phyloP scores from a whole-genome alignment of 352 stramenopile genomes.

The Phytopythium vexans region DNA sequence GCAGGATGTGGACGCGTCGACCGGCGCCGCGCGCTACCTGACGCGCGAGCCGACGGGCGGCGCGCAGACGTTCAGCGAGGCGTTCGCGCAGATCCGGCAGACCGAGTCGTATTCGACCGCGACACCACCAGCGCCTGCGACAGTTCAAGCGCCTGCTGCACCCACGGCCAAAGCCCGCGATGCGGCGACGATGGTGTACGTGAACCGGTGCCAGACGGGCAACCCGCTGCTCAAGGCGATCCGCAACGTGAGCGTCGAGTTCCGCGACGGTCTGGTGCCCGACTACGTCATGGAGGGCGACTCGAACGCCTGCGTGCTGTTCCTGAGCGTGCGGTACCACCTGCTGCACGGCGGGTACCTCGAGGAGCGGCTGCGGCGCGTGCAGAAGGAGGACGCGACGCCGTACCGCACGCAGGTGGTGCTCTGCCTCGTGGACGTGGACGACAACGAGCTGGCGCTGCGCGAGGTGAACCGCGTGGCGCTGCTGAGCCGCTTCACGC shows the following conservation, averaged over 20 bases:
- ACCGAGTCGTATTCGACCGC: constrained; percentile 52
- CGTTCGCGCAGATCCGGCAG: constrained; percentile 54
- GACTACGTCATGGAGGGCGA: constrained; percentile 93
- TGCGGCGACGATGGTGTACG: constrained; percentile 54
- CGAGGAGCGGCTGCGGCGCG: constrained; percentile 86
- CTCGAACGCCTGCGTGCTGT: constrained; percentile 85
- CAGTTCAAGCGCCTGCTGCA: constrained; percentile 5
- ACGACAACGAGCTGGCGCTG: constrained; percentile 92
- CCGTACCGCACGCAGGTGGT: constrained; percentile 89
- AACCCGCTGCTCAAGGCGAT: constrained; percentile 93
- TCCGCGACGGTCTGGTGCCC: constrained; percentile 86
- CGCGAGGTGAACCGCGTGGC: constrained; percentile 92
- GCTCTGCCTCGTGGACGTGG: constrained; percentile 94
- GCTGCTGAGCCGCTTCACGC: constrained; percentile 89
- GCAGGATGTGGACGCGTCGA: constrained; percentile 8
- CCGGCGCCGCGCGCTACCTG: constrained; percentile 28
- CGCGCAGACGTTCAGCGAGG: constrained; percentile 44
- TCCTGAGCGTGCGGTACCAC: constrained; percentile 89
- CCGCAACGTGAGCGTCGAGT: constrained; percentile 92
- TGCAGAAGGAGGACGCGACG: constrained; percentile 72
- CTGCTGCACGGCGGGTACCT: constrained; percentile 89
- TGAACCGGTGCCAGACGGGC: constrained; percentile 88
- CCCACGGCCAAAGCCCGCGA: constrained; percentile 24
- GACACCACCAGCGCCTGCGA: constrained; percentile 6
- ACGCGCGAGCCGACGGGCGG: constrained; percentile 17